Conservation (phyloP, 331 rosid species). For the Saraca asoca region DNA sequence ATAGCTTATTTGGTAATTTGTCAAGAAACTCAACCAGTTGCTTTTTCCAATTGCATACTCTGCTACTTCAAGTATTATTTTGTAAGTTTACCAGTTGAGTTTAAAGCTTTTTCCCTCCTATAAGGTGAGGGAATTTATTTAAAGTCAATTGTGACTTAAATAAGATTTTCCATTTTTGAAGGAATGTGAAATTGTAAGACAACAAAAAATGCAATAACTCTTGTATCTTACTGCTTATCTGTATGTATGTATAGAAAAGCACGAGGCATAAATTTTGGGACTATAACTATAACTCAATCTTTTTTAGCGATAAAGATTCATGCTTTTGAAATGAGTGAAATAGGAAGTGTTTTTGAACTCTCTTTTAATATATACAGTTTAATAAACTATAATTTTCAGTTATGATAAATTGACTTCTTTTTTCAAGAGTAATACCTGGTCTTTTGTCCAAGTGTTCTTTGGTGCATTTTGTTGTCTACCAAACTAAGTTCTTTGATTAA, state of each 20-base stretch:
- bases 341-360: background rate
- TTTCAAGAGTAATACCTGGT: constrained; percentile 10
- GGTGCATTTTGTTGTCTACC: background rate
- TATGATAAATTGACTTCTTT: background rate
- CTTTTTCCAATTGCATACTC: background rate
- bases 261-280: no score
- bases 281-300: background rate
- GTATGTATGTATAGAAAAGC: background rate
- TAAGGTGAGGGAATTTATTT: no score
- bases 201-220: background rate
- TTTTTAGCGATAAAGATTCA: constrained; percentile 9
- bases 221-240: background rate
- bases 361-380: background rate
- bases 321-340: background rate
- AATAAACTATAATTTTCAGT: background rate
- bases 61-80: background rate
- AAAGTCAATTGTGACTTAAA: no score
- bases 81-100: background rate
- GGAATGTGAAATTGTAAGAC: background rate
- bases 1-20: background rate
- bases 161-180: background rate
- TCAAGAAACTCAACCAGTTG: background rate
- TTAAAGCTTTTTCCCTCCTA: background rate
- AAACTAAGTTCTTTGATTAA: background rate
- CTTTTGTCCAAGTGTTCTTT: background rate